Base-by-base conservation (phyloP, 2,329 filamentous ascomycete species). In the Aspergillus hiratsukae region DNA sequence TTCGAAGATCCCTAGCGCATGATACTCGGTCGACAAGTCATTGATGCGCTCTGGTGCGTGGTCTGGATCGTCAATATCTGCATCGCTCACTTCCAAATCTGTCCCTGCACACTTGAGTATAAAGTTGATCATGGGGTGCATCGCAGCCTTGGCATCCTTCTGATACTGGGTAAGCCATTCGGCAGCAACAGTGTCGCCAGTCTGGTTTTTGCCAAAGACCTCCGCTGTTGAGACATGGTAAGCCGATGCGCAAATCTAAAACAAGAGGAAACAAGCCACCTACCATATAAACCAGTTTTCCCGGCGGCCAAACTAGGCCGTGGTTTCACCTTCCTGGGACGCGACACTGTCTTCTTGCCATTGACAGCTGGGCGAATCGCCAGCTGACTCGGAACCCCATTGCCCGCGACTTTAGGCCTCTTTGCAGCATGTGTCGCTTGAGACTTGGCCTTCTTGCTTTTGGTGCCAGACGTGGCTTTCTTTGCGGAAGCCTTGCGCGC, bases 41-140 rank as follows among this genome's bases (percentile, higher is more conserved):
- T 83, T 80, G 48, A 99, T 78, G 68, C 86, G 87, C 67, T 86
- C 87, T 19, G 89, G 85, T 49, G 88, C 90, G 68, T 94, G 91
- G 70, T 99, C 94, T 7, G 91, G 86, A 70, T 99, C 93, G 62
- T 87, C 86, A 61, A 97, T 90, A 70, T 97, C 91, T 69, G 94
- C 87, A 41, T 84, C 83, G 9, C 87, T 88, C 54, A 99, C 84
- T 63, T 88, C 83, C 53, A 90, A 80, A 54, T 90, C 85, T 71
- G 92, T 96, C 29, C 94, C 94, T 19, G 92, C 86, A 60, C 89
- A 83, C 63, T 80, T 80, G 19, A 87, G 73, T 23, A 86, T 78
- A 54, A 87, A 82, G 66, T 86, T 87, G 68, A 87, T 75, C 52
- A 87, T 68, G 56, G 86, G 82, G 49, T 80, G 76, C 64, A 87